Evolutionary conservation across 257 asterid species (phyloP).

Genomic region (Ligustrum vulgare): DNA sequence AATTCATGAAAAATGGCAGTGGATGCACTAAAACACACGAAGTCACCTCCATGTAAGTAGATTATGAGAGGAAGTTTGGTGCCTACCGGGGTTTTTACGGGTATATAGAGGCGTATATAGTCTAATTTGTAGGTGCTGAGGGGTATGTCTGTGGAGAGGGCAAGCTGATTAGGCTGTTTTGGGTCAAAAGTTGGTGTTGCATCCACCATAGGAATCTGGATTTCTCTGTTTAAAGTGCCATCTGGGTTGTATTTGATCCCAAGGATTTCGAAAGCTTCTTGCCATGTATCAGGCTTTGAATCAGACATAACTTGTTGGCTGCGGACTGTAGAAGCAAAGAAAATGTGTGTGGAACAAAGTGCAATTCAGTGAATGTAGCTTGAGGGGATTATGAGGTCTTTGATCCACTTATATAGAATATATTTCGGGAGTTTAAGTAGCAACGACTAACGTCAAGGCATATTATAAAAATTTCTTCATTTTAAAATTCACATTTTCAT

Average conservation of each 20-base stretch:
- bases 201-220: conserved; percentile 19
- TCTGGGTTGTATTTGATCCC: background rate
- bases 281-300: background rate
- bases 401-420: too few species aligned
- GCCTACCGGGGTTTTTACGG: conserved; percentile 14
- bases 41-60: conserved; percentile 50
- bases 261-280: background rate
- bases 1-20: conserved; percentile 45
- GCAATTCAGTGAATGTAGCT: too few species aligned
- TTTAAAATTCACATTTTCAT: too few species aligned
- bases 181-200: conserved; percentile 18
- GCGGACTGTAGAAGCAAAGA: too few species aligned
- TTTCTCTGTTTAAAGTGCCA: background rate
- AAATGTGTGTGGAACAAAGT: too few species aligned
- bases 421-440: too few species aligned
- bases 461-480: too few species aligned
- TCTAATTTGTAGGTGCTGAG: conserved; percentile 18
- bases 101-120: conserved; percentile 35
- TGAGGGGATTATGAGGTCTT: too few species aligned
- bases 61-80: conserved; percentile 33
- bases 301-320: too few species aligned
- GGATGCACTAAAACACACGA: conserved; percentile 35
- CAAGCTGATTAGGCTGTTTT: background rate
- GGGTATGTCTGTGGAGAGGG: conserved; percentile 29
- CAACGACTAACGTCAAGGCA: too few species aligned